Conservation (phyloP, 495 filamentous ascomycete genomes). For the Chaetomidium leptoderma region DNA sequence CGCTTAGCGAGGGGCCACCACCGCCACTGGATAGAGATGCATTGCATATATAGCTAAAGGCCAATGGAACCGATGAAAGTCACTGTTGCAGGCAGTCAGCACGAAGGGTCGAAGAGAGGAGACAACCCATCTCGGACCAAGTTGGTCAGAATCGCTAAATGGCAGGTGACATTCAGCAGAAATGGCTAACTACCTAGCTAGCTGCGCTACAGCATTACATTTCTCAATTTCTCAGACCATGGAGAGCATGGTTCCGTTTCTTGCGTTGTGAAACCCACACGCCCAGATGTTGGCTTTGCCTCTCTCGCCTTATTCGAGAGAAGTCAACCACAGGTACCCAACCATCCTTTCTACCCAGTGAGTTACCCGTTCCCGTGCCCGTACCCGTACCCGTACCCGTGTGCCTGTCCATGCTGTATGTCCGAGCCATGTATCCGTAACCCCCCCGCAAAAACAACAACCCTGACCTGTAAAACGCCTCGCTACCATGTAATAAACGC, state of each 20-base stretch:
- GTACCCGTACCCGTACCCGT: neutral
- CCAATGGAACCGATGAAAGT: no score
- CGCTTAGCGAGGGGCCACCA: neutral
- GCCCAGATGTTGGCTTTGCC: neutral
- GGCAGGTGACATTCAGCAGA: neutral
- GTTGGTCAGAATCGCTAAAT: neutral
- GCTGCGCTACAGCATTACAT: neutral
- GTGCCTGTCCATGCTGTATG: conserved; percentile 1
- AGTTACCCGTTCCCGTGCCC: neutral
- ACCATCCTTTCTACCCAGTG: neutral
- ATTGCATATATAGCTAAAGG: neutral
- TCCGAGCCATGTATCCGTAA: neutral
- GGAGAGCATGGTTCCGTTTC: neutral
- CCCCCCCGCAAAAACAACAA: neutral
- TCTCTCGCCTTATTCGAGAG: neutral
- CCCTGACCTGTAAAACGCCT: conserved; percentile 5
- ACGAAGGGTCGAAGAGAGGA: neutral
- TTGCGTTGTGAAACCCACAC: conserved; percentile 14
- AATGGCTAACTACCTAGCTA: neutral
- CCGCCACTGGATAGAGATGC: neutral
- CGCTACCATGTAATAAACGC: conserved; percentile 8
- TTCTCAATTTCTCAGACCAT: neutral
- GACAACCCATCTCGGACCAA: neutral
- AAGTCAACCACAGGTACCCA: neutral
- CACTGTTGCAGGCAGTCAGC: neutral